phyloP scores from a whole-genome alignment of 768 basidiomycete species.

The Russula sp. region DNA sequence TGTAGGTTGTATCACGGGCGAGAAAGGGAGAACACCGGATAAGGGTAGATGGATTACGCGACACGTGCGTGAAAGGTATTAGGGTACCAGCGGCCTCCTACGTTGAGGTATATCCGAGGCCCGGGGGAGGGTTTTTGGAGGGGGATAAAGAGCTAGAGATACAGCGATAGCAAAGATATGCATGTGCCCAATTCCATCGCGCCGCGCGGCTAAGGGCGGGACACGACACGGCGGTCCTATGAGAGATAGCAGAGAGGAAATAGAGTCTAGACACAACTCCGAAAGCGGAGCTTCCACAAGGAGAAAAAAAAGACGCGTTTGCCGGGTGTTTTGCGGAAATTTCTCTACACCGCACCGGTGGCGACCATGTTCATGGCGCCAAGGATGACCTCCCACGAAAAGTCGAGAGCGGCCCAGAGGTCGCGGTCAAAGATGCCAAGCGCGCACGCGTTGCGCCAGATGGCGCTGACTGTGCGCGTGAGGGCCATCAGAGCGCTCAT shows the following conservation, averaged over 20 bases:
- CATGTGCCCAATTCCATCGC: constrained; percentile 19
- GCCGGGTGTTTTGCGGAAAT: neutral
- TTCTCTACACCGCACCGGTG: constrained; percentile 11
- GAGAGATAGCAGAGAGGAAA: neutral
- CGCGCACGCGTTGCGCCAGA: constrained; percentile 67
- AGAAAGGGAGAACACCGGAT: neutral
- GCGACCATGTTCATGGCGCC: constrained; percentile 43
- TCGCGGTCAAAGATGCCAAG: constrained; percentile 62
- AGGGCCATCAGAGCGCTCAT: constrained; percentile 44
- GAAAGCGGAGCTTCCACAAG: neutral
- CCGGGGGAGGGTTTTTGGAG: neutral
- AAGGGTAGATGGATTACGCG: neutral
- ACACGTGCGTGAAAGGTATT: constrained; percentile 5
- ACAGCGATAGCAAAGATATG: constrained; percentile 13
- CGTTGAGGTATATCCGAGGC: constrained; percentile 13
- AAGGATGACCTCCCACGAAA: constrained; percentile 63
- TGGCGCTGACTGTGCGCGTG: constrained; percentile 47
- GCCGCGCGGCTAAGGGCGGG: constrained; percentile 15
- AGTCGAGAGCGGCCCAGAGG: constrained; percentile 62
- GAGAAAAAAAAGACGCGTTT: neutral
- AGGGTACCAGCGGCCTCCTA: constrained; percentile 6
- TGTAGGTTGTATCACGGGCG: neutral
- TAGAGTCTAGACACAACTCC: neutral
- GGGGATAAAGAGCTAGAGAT: constrained; percentile 18
- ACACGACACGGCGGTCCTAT: constrained; percentile 16